phyloP scores from a whole-genome alignment of 768 basidiomycete species.

The Sarcodon sp. region DNA sequence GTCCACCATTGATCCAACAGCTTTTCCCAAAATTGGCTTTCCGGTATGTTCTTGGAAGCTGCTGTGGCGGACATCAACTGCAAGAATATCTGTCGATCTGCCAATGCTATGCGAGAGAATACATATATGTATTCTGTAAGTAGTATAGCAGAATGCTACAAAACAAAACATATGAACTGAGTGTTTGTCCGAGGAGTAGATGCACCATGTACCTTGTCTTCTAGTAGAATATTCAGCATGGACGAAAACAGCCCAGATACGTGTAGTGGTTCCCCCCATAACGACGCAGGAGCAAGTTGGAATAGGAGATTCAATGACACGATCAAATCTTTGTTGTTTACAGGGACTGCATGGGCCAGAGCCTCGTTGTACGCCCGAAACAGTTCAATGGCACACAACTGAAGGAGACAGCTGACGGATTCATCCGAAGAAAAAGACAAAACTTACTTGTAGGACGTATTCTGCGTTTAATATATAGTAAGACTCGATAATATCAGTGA shows the following conservation, averaged over 20 bases:
- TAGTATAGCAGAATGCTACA: conserved; percentile 27
- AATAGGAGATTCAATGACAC: conserved; percentile 29
- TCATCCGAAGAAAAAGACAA: neutral
- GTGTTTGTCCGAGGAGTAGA: neutral
- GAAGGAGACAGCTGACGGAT: neutral
- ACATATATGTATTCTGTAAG: conserved; percentile 64
- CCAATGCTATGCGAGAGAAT: conserved; percentile 60
- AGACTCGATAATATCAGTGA: conserved; percentile 57
- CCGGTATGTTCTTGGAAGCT: conserved; percentile 27
- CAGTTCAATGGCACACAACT: conserved; percentile 45
- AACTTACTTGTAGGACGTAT: conserved; percentile 46
- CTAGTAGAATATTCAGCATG: conserved; percentile 43
- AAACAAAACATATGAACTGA: conserved; percentile 3
- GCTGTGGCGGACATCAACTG: conserved; percentile 59
- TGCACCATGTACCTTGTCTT: conserved; percentile 43
- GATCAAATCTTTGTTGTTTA: conserved; percentile 48
- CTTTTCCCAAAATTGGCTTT: conserved; percentile 46
- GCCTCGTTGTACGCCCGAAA: conserved; percentile 43
- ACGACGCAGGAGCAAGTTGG: conserved; percentile 39
- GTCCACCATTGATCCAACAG: conserved; percentile 77
- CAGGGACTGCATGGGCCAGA: conserved; percentile 31
- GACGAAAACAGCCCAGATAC: conserved; percentile 58
- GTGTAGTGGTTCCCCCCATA: conserved; percentile 71
- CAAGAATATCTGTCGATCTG: conserved; percentile 54
- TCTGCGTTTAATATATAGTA: conserved; percentile 65